Evolutionary conservation across 306 rosid genomes (phyloP).

Genomic region (Prunus kanzakura): DNA sequence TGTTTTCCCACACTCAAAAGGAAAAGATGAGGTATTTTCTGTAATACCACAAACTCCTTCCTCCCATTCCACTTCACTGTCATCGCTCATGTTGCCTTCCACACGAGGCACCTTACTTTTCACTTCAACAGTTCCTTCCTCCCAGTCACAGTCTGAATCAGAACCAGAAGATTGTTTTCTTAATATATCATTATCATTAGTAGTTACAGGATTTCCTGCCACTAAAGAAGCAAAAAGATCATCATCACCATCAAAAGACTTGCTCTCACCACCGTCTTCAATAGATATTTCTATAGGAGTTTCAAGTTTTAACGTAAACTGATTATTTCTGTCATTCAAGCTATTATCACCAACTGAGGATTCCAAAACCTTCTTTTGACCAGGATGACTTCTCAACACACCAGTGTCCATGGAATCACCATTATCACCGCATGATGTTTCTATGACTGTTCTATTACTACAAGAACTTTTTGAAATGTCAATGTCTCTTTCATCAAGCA

Average conservation of each 20-base stretch:
- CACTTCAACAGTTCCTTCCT: constrained; percentile 45
- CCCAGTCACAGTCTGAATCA: constrained; percentile 67
- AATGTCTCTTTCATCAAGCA: constrained; percentile 20
- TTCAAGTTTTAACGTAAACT: constrained; percentile 28
- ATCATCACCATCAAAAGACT: constrained; percentile 52
- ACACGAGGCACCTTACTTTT: constrained; percentile 24
- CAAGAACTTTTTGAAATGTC: constrained; percentile 27
- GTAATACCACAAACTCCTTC: constrained; percentile 55
- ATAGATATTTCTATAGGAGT: constrained; percentile 66
- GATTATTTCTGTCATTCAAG: constrained; percentile 35
- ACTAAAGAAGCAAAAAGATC: constrained; percentile 72
- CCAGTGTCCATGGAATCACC: constrained; percentile 19
- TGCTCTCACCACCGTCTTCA: constrained; percentile 41
- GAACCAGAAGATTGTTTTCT: constrained; percentile 36
- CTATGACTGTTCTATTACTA: constrained; percentile 23
- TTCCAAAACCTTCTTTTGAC: constrained; percentile 29
- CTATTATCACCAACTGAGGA: constrained; percentile 32
- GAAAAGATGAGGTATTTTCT: constrained; percentile 32
- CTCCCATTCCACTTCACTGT: constrained; percentile 82
- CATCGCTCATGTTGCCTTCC: constrained; percentile 40
- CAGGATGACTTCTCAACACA: constrained; percentile 29
- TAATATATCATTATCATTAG: constrained; percentile 32
- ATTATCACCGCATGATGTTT: constrained; percentile 30
- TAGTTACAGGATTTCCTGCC: constrained; percentile 44
- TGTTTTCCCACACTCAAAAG: constrained; percentile 29